phyloP scores from a whole-genome alignment of 495 filamentous ascomycete species.

The Cudoniella acicularis region DNA sequence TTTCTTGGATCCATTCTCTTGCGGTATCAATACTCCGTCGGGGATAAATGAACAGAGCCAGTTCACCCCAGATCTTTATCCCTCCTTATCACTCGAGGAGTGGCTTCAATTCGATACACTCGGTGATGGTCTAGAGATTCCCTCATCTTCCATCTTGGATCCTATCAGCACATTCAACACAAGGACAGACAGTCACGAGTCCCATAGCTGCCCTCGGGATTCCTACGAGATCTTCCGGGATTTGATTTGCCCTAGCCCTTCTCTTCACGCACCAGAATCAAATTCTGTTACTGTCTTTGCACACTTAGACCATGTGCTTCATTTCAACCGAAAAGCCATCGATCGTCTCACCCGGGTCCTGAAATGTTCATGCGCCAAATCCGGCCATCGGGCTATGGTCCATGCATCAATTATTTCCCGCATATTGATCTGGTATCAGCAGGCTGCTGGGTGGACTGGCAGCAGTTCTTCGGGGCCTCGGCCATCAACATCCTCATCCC shows the following conservation, averaged over 20 bases:
- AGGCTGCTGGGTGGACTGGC: conserved; percentile 25
- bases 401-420: conserved; percentile 33
- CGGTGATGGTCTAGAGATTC: conserved; percentile 9
- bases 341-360: conserved; percentile 29
- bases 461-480: conserved; percentile 9
- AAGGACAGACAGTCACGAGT: conserved; percentile 30
- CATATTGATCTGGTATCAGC: conserved; percentile 32
- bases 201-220: conserved; percentile 30
- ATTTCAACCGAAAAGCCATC: conserved; percentile 29
- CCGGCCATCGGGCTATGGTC: conserved; percentile 26
- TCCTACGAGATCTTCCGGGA: conserved; percentile 31
- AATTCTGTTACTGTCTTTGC: conserved; percentile 14
- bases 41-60: conserved; percentile 3
- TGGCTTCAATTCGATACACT: conserved; percentile 16
- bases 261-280: conserved; percentile 23
- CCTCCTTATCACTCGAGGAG: conserved; percentile 6
- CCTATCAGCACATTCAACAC: conserved; percentile 21
- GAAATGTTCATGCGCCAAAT: conserved; percentile 28
- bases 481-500: conserved; percentile 4
- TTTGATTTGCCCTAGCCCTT: conserved; percentile 14
- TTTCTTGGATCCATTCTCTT: not conserved
- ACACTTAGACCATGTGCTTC: conserved; percentile 30
- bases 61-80: not conserved
- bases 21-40: conserved; percentile 5
- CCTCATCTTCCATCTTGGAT: conserved; percentile 1